Evolutionary conservation across 106 monocot species (phyloP), one percentile per base, ranked within the genome.

Genomic region (Dendrobium catenatum): DNA sequence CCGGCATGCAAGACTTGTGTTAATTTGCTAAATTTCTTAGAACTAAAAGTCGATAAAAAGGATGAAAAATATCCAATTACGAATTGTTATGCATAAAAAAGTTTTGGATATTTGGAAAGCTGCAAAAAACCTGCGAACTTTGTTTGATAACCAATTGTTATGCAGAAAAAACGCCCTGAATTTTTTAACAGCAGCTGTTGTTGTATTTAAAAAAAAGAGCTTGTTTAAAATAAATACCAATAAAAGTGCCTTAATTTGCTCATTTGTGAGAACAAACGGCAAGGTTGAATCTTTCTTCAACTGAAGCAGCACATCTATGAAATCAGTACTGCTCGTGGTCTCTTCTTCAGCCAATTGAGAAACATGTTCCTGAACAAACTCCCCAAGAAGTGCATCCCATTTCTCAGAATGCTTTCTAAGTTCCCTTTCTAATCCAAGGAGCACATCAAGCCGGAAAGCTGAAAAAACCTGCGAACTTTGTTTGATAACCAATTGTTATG

Each of bases 321-420:
- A 68, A 61, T 61, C 2, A 61, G 61, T 61, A 20, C 20, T 61
- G 29, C 29, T 31, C 0, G 68, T 27, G 1, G 1, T 11, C 11
- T 11, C 29, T 20, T 13, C 27, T 1, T 68, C 13, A 8, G 26
- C 13, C 9, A 11, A 24, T 31, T 0, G 29, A 1, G 1, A 1
- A 16, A 18, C 18, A 16, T 68, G 29, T 5, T 82, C 82, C 29
- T 5, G 24, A 64, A 82, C 47, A 5, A 81, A 58, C 22, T 82
- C 61, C 5, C 86, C 89, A 18, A 84, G 74, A 9, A 86, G 26
- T 0, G 22, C 73, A 68, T 87, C 85, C 59, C 78, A 73, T 10
- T 42, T 68, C 18, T 29, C 11, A 2, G 33, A 29, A 29, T 64
- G 80, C 77, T 29, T 78, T 7, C 80, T 27, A 4, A 75, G 16